Evolutionary conservation across 192 early-diverging fungal genomes (phyloP).

Genomic region (Entomortierella beljakovae): DNA sequence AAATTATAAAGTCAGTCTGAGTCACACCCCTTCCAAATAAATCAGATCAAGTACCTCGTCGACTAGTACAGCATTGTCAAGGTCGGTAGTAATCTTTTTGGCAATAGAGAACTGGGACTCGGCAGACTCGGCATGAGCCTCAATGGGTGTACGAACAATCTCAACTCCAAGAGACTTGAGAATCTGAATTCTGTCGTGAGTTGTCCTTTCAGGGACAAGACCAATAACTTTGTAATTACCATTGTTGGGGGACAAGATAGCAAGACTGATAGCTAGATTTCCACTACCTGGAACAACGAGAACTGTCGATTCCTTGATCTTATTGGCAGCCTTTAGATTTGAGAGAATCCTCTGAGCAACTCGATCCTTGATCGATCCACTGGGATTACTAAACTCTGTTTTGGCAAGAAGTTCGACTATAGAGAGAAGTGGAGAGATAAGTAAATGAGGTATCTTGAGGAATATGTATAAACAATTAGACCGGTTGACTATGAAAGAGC

Average conservation of each 20-base stretch:
- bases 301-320: conserved; percentile 32
- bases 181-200: conserved; percentile 72
- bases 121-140: conserved; percentile 70
- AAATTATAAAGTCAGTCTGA: not conserved
- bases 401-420: conserved; percentile 76
- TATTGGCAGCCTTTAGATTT: conserved; percentile 45
- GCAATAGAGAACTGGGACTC: conserved; percentile 75
- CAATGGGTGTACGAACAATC: conserved; percentile 77
- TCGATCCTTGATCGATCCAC: conserved; percentile 80
- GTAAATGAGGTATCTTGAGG: no score
- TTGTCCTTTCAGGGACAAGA: conserved; percentile 79
- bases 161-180: conserved; percentile 76
- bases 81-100: conserved; percentile 62
- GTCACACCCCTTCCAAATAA: not conserved
- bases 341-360: conserved; percentile 68
- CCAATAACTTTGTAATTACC: conserved; percentile 63
- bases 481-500: not conserved
- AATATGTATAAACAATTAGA: no score
- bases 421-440: not conserved
- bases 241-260: conserved; percentile 60
- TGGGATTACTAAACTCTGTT: conserved; percentile 79
- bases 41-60: conserved; percentile 63
- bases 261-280: conserved; percentile 76
- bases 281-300: conserved; percentile 79
- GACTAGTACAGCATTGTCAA: conserved; percentile 64